phyloP scores from a whole-genome alignment of 1,139 yeast genomes.

The Debaryomyces udenii region DNA sequence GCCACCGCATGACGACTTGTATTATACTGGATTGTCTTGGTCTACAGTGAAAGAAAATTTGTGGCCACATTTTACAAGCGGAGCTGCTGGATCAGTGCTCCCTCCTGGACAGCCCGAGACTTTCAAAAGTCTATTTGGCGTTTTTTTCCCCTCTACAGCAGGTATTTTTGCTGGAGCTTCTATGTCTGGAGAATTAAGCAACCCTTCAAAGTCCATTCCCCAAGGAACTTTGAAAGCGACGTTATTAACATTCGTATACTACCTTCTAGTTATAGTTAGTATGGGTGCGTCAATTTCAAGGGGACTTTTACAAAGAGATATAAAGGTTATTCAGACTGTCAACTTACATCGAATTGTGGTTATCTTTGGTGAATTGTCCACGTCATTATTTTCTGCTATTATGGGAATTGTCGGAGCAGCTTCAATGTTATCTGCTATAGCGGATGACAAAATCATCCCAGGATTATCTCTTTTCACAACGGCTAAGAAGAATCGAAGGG shows the following conservation, averaged over 20 bases:
- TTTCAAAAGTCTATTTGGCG: constrained; percentile 85
- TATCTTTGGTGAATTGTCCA: constrained; percentile 85
- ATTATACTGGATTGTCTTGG: constrained; percentile 77
- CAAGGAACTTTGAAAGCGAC: constrained; percentile 86
- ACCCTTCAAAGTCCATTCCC: constrained; percentile 88
- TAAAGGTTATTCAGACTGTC: constrained; percentile 82
- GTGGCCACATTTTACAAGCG: constrained; percentile 77
- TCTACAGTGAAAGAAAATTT: constrained; percentile 64
- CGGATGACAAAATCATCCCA: constrained; percentile 83
- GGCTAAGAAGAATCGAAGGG: constrained; percentile 39
- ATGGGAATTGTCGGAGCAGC: constrained; percentile 97
- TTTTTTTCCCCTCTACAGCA: constrained; percentile 96
- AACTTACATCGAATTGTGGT: constrained; percentile 71
- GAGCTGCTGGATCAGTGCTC: constrained; percentile 88
- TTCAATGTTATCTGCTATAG: constrained; percentile 83
- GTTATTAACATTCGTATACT: constrained; percentile 70
- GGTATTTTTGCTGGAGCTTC: constrained; percentile 99
- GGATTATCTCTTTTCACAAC: constrained; percentile 64
- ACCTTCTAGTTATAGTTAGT: constrained; percentile 73
- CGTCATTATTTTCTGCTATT: constrained; percentile 86
- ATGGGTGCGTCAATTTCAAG: constrained; percentile 84
- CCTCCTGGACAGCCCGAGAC: constrained; percentile 61
- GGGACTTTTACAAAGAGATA: constrained; percentile 70
- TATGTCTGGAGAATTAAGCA: constrained; percentile 92
- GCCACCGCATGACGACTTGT: constrained; percentile 47